phyloP scores from a whole-genome alignment of 1,284 basidiomycete species.

The Phylloporus sp. region DNA sequence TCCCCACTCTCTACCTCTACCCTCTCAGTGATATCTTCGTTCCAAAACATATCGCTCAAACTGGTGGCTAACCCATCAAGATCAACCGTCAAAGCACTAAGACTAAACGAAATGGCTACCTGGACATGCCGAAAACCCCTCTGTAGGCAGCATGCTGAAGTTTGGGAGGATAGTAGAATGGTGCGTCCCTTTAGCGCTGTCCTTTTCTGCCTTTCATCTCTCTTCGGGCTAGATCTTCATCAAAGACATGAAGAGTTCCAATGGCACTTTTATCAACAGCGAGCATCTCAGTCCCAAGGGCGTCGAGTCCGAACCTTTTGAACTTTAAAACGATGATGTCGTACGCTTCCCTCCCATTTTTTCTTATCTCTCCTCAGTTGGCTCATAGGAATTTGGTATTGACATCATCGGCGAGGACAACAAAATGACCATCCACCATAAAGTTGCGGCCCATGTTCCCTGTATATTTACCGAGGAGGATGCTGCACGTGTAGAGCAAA shows the following conservation, averaged over 20 bases:
- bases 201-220: slow-evolving; percentile 11
- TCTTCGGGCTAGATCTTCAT: slow-evolving; percentile 81
- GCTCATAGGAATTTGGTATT: slow-evolving; percentile 93
- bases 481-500: slow-evolving; percentile 70
- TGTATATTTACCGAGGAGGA: slow-evolving; percentile 89
- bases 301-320: slow-evolving; percentile 91
- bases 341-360: slow-evolving; percentile 50
- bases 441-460: slow-evolving; percentile 93
- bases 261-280: slow-evolving; percentile 98
- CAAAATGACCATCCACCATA: slow-evolving; percentile 97
- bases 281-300: slow-evolving; percentile 91
- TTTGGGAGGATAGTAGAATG: slow-evolving; percentile 90
- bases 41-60: slow-evolving; percentile 93
- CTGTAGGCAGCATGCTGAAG: slow-evolving; percentile 43
- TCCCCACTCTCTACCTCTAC: slow-evolving; percentile 85
- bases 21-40: slow-evolving; percentile 96
- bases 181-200: slow-evolving; percentile 49
- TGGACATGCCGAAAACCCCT: slow-evolving; percentile 92
- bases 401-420: slow-evolving; percentile 99
- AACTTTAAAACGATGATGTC: slow-evolving; percentile 94
- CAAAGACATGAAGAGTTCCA: slow-evolving; percentile 98
- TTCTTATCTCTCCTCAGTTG: slow-evolving; percentile 7
- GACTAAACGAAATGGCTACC: slow-evolving; percentile 96
- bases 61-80: slow-evolving; percentile 80
- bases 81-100: slow-evolving; percentile 99